A percentile compares a stretch with the other conserved stretches of the same genome.
Conservation (phyloP, 371 early-diverging fungal species). For the Chytridium lagenaria region DNA sequence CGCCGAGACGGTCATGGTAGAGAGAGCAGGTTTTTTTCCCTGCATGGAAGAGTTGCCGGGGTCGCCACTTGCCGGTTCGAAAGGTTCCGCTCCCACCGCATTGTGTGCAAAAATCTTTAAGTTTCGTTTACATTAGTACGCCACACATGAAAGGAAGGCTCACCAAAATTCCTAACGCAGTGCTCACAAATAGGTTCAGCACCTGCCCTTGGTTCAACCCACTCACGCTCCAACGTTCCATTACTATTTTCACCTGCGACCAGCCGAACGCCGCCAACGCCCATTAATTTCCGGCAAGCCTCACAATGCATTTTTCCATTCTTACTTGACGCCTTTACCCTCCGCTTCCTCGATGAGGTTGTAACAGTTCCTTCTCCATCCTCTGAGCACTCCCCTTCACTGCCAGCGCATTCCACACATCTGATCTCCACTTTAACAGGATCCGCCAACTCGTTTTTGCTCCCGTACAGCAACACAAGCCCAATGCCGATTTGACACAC, state of each 20-base stretch:
- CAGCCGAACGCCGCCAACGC: not conserved
- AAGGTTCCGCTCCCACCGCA: conserved; percentile 43
- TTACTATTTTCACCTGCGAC: too few species aligned
- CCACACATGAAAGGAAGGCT: not conserved
- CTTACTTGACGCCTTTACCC: not conserved
- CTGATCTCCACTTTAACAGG: too few species aligned
- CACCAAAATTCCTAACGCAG: not conserved
- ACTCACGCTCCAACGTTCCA: not conserved
- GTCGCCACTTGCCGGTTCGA: conserved; percentile 41
- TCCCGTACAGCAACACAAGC: not conserved
- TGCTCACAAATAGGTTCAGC: not conserved
- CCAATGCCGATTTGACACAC: not conserved
- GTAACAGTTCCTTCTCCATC: not conserved
- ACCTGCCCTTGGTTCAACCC: not conserved
- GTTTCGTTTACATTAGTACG: not conserved
- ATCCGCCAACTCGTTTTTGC: not conserved
- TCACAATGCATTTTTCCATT: not conserved
- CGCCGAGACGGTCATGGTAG: too few species aligned
- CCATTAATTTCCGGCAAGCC: not conserved
- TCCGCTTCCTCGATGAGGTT: not conserved
- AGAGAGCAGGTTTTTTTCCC: conserved; percentile 26
- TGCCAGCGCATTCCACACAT: too few species aligned
- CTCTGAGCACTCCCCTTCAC: too few species aligned
- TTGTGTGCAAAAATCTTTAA: conserved; percentile 29
- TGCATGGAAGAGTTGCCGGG: conserved; percentile 28